phyloP scores from a whole-genome alignment of 2,329 filamentous ascomycete genomes.

The Furcasterigmium sp. region DNA sequence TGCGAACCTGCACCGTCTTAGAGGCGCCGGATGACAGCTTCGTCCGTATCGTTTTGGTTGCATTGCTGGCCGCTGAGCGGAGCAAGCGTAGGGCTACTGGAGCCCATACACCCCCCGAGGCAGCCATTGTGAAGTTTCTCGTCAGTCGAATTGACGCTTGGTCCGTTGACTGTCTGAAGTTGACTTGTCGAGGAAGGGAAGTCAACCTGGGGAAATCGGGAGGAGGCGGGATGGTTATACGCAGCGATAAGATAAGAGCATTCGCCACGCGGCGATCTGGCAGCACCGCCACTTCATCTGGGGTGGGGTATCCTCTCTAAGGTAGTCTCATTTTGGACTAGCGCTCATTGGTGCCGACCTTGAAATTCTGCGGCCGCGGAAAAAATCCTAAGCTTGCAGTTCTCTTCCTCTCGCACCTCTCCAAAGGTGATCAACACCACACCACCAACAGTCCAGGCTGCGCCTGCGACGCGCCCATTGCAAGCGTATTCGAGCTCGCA shows the following conservation, averaged over 20 bases:
- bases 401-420: conserved; percentile 1
- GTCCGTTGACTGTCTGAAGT: neutral
- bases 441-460: neutral
- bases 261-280: conserved; percentile 18
- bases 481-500: conserved; percentile 13
- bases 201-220: conserved; percentile 1
- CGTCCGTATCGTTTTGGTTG: conserved; percentile 44
- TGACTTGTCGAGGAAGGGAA: conserved; percentile 2
- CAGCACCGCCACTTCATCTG: conserved; percentile 28
- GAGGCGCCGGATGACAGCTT: conserved; percentile 41
- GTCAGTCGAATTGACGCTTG: neutral
- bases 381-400: conserved; percentile 1
- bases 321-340: conserved; percentile 16
- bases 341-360: conserved; percentile 7
- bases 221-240: conserved; percentile 16
- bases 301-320: conserved; percentile 13
- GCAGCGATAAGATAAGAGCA: conserved; percentile 9
- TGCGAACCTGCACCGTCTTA: conserved; percentile 36
- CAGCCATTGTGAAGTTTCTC: conserved; percentile 41
- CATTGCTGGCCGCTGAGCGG: conserved; percentile 44
- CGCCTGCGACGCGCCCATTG: conserved; percentile 1
- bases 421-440: neutral
- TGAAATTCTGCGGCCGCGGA: conserved; percentile 1
- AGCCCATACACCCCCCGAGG: conserved; percentile 52
- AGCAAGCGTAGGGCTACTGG: conserved; percentile 50